Conservation (phyloP, 805 yeast species). For the Teunomyces panamensis region DNA sequence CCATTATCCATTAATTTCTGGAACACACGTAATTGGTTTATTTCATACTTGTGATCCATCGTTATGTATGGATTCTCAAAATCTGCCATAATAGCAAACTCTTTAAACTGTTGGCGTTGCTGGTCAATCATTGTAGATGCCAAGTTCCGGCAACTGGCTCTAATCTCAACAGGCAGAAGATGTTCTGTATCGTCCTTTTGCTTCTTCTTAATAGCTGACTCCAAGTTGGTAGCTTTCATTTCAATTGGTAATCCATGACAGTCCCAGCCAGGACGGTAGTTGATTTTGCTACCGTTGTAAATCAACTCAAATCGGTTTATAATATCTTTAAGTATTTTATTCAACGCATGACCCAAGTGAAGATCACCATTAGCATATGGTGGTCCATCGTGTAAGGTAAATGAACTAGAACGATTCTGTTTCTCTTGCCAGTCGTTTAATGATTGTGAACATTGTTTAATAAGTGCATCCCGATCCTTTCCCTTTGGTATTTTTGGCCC, state of each 20-base stretch:
- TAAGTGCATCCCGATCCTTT: conserved; percentile 30
- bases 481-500: conserved; percentile 52
- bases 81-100: conserved; percentile 80
- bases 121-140: conserved; percentile 64
- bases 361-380: conserved; percentile 97
- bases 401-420: conserved; percentile 23
- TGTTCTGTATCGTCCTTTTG: conserved; percentile 14
- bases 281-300: conserved; percentile 54
- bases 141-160: conserved; percentile 63
- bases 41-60: conserved; percentile 65
- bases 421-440: conserved; percentile 61
- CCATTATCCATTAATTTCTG: conserved; percentile 60
- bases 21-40: conserved; percentile 71
- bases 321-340: conserved; percentile 85
- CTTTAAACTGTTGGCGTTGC: conserved; percentile 64
- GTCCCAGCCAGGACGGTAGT: conserved; percentile 95
- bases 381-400: conserved; percentile 92
- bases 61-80: conserved; percentile 76
- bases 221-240: conserved; percentile 59
- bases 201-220: conserved; percentile 13
- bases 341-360: conserved; percentile 89
- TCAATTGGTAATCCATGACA: conserved; percentile 98
- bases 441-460: conserved; percentile 53
- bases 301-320: conserved; percentile 68
- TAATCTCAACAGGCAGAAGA: conserved; percentile 42